These are phyloP conservation scores for Ophiostoma novo-ulmi DNA, from an alignment of 2,329 filamentous ascomycete species.

Conservation along the genomic window DNA sequence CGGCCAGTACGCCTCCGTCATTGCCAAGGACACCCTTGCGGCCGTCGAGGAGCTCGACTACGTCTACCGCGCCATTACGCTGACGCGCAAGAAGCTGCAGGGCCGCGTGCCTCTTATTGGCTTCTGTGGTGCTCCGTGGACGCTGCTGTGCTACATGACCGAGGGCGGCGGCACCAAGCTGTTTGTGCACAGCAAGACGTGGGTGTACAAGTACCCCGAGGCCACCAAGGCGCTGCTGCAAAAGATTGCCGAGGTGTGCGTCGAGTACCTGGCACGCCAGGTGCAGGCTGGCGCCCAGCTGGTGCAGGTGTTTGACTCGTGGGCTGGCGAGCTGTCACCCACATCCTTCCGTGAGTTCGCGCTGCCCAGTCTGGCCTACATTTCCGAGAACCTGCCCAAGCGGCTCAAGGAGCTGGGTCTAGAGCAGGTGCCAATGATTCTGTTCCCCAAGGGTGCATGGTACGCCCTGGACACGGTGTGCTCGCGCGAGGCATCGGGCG, in stretches of 20 bases:
- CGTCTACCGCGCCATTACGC: constrained; percentile 89
- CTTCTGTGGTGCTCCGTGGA: constrained; percentile 97
- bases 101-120: constrained; percentile 90
- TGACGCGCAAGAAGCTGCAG: constrained; percentile 80
- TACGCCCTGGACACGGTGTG: constrained; percentile 86
- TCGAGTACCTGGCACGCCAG: constrained; percentile 88
- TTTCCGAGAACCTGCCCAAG: constrained; percentile 72
- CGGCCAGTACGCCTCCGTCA: constrained; percentile 72
- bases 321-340: constrained; percentile 90
- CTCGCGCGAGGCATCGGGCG: constrained; percentile 45
- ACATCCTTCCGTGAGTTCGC: constrained; percentile 77
- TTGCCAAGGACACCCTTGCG: constrained; percentile 72
- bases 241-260: constrained; percentile 90
- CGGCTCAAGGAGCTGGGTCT: constrained; percentile 68
- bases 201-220: constrained; percentile 84
- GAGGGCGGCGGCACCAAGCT: constrained; percentile 95
- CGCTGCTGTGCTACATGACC: constrained; percentile 96
- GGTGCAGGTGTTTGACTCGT: constrained; percentile 96
- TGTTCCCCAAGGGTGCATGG: constrained; percentile 97
- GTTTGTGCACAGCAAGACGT: constrained; percentile 90
- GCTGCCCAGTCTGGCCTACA: constrained; percentile 79
- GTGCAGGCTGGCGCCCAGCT: constrained; percentile 90
- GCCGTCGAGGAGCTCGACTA: constrained; percentile 77
- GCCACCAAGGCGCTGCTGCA: constrained; percentile 75
- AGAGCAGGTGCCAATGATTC: constrained; percentile 87